phyloP scores from a whole-genome alignment of 2,329 filamentous ascomycete genomes.

The Chrysoporthe cubensis region DNA sequence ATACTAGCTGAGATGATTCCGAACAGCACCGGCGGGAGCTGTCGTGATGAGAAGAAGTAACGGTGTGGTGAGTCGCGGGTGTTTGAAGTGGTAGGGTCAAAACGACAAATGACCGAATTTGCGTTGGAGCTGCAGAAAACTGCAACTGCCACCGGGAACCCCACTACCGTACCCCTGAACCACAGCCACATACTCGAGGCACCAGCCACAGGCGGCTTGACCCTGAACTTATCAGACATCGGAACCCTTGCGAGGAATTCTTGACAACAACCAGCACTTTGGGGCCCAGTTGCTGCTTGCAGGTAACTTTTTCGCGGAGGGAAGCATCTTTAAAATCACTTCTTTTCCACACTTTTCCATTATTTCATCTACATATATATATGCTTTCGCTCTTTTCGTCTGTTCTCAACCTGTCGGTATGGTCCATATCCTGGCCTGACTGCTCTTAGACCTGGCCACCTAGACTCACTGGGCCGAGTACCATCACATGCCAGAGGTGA shows the following conservation, averaged over 20 bases:
- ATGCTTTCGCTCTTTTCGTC: background rate
- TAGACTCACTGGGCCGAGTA: background rate
- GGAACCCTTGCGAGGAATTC: constrained; percentile 4
- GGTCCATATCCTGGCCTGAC: background rate
- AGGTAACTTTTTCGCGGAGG: background rate
- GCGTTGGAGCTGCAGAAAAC: constrained; percentile 15
- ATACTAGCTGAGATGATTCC: constrained; percentile 8
- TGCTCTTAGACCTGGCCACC: background rate
- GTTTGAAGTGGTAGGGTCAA: constrained; percentile 4
- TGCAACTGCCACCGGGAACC: constrained; percentile 1
- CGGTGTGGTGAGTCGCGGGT: constrained; percentile 1
- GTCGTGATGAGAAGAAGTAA: background rate
- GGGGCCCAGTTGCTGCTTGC: background rate
- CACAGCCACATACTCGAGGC: background rate
- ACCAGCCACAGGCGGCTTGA: constrained; percentile 13
- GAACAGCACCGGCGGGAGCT: constrained; percentile 7
- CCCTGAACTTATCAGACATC: background rate
- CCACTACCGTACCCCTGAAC: background rate
- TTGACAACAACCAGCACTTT: background rate
- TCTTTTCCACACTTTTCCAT: constrained; percentile 1
- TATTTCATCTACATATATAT: constrained; percentile 7
- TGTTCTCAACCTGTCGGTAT: background rate
- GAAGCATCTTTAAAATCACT: background rate
- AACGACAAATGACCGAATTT: background rate
- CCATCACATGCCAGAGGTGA: constrained; percentile 10